A percentile compares a stretch with the other conserved stretches of the same genome.
Evolutionary conservation across 306 rosid genomes (phyloP).

Genomic region (Luffa aegyptiaca): DNA sequence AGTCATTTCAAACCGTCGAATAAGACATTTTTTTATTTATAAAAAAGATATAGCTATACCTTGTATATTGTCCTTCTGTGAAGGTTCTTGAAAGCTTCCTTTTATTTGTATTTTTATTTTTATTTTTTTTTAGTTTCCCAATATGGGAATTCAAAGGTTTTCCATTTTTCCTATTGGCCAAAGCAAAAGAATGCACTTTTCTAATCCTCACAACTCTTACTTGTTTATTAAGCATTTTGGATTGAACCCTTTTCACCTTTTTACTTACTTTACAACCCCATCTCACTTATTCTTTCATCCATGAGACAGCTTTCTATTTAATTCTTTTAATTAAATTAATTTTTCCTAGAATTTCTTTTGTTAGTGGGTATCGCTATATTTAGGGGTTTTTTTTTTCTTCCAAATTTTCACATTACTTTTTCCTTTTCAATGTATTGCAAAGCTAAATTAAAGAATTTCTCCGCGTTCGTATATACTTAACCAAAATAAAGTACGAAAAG

Average conservation of each 20-base stretch:
- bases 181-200: not conserved
- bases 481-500: not conserved
- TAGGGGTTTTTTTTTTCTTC: too few relatives aligned
- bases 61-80: conserved; percentile 5
- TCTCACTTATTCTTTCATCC: conserved; percentile 19
- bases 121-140: conserved; percentile 12
- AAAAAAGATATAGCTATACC: too few relatives aligned
- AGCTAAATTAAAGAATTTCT: not conserved
- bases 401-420: not conserved
- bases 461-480: not conserved
- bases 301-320: not conserved
- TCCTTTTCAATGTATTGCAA: not conserved
- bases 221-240: conserved; percentile 15
- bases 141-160: conserved; percentile 54
- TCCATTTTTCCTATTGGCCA: not conserved
- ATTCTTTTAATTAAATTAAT: not conserved
- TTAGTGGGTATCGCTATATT: not conserved
- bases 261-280: conserved; percentile 39
- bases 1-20: too few relatives aligned
- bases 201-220: not conserved
- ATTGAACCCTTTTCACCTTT: conserved; percentile 22
- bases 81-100: conserved; percentile 28
- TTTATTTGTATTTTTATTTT: not conserved
- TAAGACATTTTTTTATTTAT: too few relatives aligned
- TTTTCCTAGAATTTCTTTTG: not conserved